Evolutionary conservation across 2,329 filamentous ascomycete species (phyloP), one percentile per base, ranked within the genome.

Genomic region (Harringtonia aguacate): DNA sequence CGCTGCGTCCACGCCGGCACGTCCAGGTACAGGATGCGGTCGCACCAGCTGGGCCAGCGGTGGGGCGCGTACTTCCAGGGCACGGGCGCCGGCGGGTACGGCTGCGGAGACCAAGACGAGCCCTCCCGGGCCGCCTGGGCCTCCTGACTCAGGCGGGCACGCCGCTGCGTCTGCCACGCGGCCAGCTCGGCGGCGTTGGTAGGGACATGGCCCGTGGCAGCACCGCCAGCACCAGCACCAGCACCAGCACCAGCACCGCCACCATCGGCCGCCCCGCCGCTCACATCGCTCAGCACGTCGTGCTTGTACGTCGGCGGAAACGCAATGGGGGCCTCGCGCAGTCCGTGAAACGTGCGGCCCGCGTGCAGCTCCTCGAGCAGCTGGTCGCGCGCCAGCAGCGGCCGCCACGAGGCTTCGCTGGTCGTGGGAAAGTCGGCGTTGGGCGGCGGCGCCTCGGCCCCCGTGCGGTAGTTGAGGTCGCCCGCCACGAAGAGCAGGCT

Each of bases 251-350:
- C n/a, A n/a, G n/a, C n/a, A n/a, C n/a, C n/a, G 41, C 60, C 50
- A 48, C 55, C 57, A 14, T 58, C 57, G 12, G 52, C 48, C 17
- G 53, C 57, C 2, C 61, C 64, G 13, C 42, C 30, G 8, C 39
- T 43, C 6, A 30, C 42, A 2, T 22, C 46, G 13, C 24, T 33
- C 46, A 70, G 53, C 1, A 73, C 61, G 29, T 73, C 71, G 60
- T 92, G 94, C 62, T 98, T 98, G 70, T 98, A 98, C 0, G 92
- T 95, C 1, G 92, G 92, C 1, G 88, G 84, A 56, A 97, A 98
- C 4, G 61, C 63, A 46, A 97, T 78, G 1, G 73, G 67, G 1
- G 80, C 75, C 64, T 98, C 92, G 10, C 67, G 65, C 29, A 98
- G 67, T 5, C 86, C 81, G 50, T 97, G 88, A 21, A 94, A 66